Evolutionary conservation across 1,284 basidiomycete species (phyloP).

Genomic region (Ustilago crameri): DNA sequence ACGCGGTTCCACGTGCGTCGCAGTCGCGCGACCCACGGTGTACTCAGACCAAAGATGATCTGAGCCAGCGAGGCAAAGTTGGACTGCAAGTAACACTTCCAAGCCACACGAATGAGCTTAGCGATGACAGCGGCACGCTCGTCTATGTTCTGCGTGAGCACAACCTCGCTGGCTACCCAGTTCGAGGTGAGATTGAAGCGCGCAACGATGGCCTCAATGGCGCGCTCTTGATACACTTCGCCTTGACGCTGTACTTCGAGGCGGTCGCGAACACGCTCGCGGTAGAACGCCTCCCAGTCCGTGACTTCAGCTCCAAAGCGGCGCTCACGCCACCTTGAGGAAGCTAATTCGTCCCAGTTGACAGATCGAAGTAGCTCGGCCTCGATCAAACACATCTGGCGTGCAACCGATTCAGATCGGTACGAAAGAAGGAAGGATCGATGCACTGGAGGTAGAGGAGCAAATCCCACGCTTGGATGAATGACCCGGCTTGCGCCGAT

Average conservation of each 20-base stretch:
- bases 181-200: conserved; percentile 87
- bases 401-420: conserved; percentile 75
- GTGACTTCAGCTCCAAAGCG: conserved; percentile 74
- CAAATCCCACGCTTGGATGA: conserved; percentile 14
- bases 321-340: conserved; percentile 69
- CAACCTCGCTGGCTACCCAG: conserved; percentile 82
- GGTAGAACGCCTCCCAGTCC: conserved; percentile 84
- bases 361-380: conserved; percentile 83
- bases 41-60: conserved; percentile 81
- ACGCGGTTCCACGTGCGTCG: conserved; percentile 77
- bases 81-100: conserved; percentile 84
- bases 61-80: conserved; percentile 85
- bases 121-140: conserved; percentile 77
- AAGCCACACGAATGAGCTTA: conserved; percentile 87
- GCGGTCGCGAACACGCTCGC: conserved; percentile 78
- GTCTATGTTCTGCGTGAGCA: conserved; percentile 68
- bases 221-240: conserved; percentile 41
- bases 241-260: conserved; percentile 72
- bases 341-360: conserved; percentile 83
- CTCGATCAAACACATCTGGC: conserved; percentile 87
- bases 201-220: conserved; percentile 76
- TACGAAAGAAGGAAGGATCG: conserved; percentile 60
- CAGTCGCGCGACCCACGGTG: conserved; percentile 79
- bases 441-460: conserved; percentile 47
- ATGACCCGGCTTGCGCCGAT: neutral